Base-by-base conservation (phyloP, 169 alveolate species). In the Sarcocystis neurona region DNA sequence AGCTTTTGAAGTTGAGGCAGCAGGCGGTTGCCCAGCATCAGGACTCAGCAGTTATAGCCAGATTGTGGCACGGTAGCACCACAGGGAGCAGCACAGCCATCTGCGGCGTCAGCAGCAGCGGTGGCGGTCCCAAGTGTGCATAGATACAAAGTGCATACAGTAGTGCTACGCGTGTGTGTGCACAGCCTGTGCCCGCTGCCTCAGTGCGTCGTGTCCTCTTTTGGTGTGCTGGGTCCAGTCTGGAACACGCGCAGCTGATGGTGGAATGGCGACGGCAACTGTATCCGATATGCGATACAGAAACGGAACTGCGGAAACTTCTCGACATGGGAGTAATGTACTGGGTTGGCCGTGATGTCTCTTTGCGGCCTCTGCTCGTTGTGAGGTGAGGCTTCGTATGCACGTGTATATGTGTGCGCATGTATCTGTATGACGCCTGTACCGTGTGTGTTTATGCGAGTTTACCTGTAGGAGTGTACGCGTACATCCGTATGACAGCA, bases 311-410 rank as follows among this genome's bases (percentile, higher is more conserved):
- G 46, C 32, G 87, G 72, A 66, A 84, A 34, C 88, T 91, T 58
- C 84, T 93, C 44, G 87, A 88, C 12, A 72, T 58, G 43, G 96
- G 96, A 30, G 94, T 89, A 0, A 92, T 93, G 78, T 93, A 92
- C 78, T 93, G 96, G 95, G 74, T 74, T 47, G 96, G 95, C 34
- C 84, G 96, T 30, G 96, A 93, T 82, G 48, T 70, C 43, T 84
- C 79, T n/a, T 77, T 89, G 50, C 79, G 95, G 56, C 95, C 95
- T n/a, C 77, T 92, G n/a, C 74, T 92, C 47, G 78, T 91, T 8
- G 85, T 92, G 80, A 60, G 58, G 90, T 85, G 58, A 68, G 82
- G 27, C 58, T 12, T 27, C 50, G 37, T 79, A 79, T 79, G 41
- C 20, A n/a, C n/a, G n/a, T n/a, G n/a, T n/a, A n/a, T n/a, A n/a